Evolutionary conservation across 2,329 filamentous ascomycete species (phyloP), one percentile per base, ranked within the genome.

Genomic region (Curvularia sp.): DNA sequence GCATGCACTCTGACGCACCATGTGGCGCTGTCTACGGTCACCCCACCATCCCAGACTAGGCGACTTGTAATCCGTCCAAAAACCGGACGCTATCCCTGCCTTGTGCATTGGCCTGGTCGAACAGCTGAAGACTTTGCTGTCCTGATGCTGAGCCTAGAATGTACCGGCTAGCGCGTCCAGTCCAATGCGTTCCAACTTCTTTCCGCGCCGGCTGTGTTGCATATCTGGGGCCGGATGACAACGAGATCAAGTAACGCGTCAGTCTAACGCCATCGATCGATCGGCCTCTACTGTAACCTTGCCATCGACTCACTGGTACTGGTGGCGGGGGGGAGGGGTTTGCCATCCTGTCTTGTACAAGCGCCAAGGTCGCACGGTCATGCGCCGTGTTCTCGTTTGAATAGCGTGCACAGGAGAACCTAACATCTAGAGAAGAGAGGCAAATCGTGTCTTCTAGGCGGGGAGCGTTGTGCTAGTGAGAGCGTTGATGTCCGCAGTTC

Each of bases 1-100:
- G 62, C 55, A 72, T 76, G 74, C 74, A 73, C 55, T 54, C 69
- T 77, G 75, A 77, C 73, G 75, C 72, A 77, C 75, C 62, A 41
- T 61, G 69, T 74, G 69, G 67, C 67, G 71, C 70, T 36, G 32
- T 36, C 64, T 49, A 62, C 58, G 58, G 52, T 56, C 49, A 51
- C 66, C 66, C 70, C 70, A 60, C 69, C 63, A 68, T 36, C 32
- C n/a, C 32, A 36, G 32, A 4, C 61, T 42, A 59, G 48, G 57
- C 55, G 55, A 55, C 55, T 53, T 55, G 52, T 59, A 61, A 42
- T 49, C 55, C 64, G 58, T 58, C 56, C 60, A 55, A 70, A 73
- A 75, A 74, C 72, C 65, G 73, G 73, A 65, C 64, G 54, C 52
- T 53, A 74, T 70, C 72, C 72, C 59, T 68, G 71, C 58, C 32